phyloP scores from a whole-genome alignment of 1,139 yeast genomes.

The Diutina neorugosa region DNA sequence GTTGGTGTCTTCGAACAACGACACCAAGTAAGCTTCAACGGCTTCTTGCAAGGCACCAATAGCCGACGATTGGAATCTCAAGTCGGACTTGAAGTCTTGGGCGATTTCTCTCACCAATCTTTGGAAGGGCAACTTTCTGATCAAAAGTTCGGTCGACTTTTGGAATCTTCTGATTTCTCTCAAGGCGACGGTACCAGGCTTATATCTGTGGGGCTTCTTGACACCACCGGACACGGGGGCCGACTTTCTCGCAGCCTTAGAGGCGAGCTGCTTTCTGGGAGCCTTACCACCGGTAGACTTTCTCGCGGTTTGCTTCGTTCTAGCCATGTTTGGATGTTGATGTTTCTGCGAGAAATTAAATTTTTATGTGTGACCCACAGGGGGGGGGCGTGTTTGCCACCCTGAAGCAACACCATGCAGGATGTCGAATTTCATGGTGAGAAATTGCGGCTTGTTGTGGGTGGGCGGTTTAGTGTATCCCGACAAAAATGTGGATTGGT shows the following conservation, averaged over 20 bases:
- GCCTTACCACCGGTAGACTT: slow-evolving; percentile 12
- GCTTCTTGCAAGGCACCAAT: slow-evolving; percentile 12
- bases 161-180: slow-evolving; percentile 13
- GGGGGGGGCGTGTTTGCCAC: not conserved
- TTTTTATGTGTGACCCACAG: not conserved
- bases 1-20: slow-evolving; percentile 12
- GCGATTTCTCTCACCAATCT: slow-evolving; percentile 12
- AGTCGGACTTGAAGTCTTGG: slow-evolving; percentile 12
- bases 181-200: slow-evolving; percentile 13
- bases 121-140: slow-evolving; percentile 12
- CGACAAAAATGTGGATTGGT: not conserved
- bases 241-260: slow-evolving; percentile 12
- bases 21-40: slow-evolving; percentile 12
- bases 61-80: slow-evolving; percentile 12
- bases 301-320: slow-evolving; percentile 12
- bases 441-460: not conserved
- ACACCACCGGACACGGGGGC: slow-evolving; percentile 12
- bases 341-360: not conserved
- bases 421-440: not conserved
- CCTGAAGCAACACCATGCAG: not conserved
- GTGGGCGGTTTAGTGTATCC: not conserved
- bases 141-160: slow-evolving; percentile 12
- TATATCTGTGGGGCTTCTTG: slow-evolving; percentile 13
- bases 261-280: slow-evolving; percentile 12
- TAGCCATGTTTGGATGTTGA: slow-evolving; percentile 8